Evolutionary conservation across 176 grass and related monocot genomes (phyloP).

Genomic region (Cocos nucifera): DNA sequence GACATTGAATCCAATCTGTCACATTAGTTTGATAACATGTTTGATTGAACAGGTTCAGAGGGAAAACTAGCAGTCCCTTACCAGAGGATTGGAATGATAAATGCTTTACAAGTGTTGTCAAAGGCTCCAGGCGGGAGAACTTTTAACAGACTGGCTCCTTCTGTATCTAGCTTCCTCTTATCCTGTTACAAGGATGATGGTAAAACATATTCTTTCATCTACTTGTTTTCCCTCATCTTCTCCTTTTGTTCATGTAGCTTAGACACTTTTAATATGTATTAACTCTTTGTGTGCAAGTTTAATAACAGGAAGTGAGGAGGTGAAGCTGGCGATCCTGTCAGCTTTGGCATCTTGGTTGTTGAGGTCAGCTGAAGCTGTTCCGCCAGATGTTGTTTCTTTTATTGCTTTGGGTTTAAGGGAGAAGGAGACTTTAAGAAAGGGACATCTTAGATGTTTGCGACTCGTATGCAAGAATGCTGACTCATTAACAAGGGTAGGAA

Average conservation of each 20-base stretch:
- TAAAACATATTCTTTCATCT: slow-evolving; percentile 32
- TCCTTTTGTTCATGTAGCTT: neutral
- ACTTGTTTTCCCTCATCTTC: slow-evolving; percentile 16
- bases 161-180: slow-evolving; percentile 66
- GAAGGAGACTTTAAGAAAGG: slow-evolving; percentile 89
- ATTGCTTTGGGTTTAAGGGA: slow-evolving; percentile 71
- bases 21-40: slow-evolving; percentile 11
- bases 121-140: slow-evolving; percentile 57
- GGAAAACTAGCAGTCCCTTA: slow-evolving; percentile 77
- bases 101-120: slow-evolving; percentile 69
- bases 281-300: neutral
- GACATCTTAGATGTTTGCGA: slow-evolving; percentile 70
- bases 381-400: slow-evolving; percentile 69
- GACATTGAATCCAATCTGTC: neutral
- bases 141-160: slow-evolving; percentile 58
- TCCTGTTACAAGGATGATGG: slow-evolving; percentile 82
- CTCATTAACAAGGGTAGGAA: slow-evolving; percentile 60
- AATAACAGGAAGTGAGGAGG: slow-evolving; percentile 86
- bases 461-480: slow-evolving; percentile 71
- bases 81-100: slow-evolving; percentile 83
- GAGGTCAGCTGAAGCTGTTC: slow-evolving; percentile 58
- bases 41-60: slow-evolving; percentile 73
- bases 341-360: slow-evolving; percentile 65
- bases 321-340: slow-evolving; percentile 73
- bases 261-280: neutral